Percentiles rank a stretch among this genome's conserved stretches.
Evolutionary conservation across 306 rosid genomes (phyloP).

Genomic region (Begonia loranthoides): DNA sequence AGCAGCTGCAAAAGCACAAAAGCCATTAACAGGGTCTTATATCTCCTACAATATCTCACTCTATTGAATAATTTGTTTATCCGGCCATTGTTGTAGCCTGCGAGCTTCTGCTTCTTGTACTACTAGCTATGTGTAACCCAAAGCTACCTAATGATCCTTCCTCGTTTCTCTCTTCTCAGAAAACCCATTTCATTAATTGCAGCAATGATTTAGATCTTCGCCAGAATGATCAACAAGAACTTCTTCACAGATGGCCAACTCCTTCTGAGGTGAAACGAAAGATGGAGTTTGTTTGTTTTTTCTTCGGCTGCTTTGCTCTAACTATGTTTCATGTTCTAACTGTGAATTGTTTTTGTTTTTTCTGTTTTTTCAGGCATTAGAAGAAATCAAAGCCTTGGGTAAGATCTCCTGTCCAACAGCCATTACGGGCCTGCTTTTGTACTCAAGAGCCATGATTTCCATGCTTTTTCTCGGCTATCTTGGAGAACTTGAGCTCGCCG

Average conservation of each 20-base stretch:
- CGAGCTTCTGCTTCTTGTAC: background rate
- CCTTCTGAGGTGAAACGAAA: slow-evolving; percentile 46
- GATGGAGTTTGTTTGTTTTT: no score
- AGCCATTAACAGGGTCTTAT: background rate
- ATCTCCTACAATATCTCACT: background rate
- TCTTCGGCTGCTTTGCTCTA: no score
- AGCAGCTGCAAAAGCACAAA: background rate
- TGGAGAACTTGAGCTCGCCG: slow-evolving; percentile 82
- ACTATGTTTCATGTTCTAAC: background rate
- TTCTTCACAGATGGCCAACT: slow-evolving; percentile 75
- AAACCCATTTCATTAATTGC: slow-evolving; percentile 36
- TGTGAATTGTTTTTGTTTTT: background rate
- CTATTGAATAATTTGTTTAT: background rate
- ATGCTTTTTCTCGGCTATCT: slow-evolving; percentile 90
- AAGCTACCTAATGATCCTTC: slow-evolving; percentile 53
- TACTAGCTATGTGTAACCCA: slow-evolving; percentile 40
- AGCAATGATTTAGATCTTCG: slow-evolving; percentile 17
- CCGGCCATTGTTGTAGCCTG: background rate
- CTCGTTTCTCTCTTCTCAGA: slow-evolving; percentile 26
- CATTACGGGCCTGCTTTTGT: slow-evolving; percentile 54
- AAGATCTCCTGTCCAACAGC: slow-evolving; percentile 81
- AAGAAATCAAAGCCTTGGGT: slow-evolving; percentile 70
- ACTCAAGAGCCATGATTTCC: slow-evolving; percentile 91
- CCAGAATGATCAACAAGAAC: slow-evolving; percentile 22
- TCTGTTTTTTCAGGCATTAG: slow-evolving; percentile 44